Conservation (phyloP, 2,329 filamentous ascomycete species). For the Fusarium pilosicola region DNA sequence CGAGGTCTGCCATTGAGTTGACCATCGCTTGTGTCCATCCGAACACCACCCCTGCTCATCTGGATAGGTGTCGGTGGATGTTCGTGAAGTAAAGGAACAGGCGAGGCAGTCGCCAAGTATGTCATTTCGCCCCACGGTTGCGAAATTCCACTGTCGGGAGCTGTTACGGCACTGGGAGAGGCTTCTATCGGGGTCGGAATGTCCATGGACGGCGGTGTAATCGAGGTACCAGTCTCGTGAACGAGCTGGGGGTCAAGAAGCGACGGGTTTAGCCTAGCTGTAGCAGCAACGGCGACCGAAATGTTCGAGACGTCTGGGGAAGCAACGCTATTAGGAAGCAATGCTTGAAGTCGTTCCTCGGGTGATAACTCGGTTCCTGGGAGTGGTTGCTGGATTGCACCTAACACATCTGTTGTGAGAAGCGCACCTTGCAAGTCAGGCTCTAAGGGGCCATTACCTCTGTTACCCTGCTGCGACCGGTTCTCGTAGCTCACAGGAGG, state of each 20-base stretch:
- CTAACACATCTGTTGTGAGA: conserved; percentile 27
- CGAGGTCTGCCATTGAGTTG: conserved; percentile 59
- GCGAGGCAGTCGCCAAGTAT: conserved; percentile 54
- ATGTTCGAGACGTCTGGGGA: conserved; percentile 60
- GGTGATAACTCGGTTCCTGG: conserved; percentile 52
- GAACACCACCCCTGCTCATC: conserved; percentile 59
- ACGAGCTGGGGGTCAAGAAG: conserved; percentile 64
- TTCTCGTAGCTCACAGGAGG: conserved; percentile 61
- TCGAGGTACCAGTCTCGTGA: conserved; percentile 45
- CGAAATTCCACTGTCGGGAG: conserved; percentile 39
- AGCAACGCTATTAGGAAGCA: conserved; percentile 51
- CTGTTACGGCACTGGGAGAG: conserved; percentile 35
- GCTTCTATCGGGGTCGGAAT: conserved; percentile 36
- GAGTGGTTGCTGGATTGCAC: conserved; percentile 38
- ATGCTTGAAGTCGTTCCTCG: conserved; percentile 62
- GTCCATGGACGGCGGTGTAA: conserved; percentile 45
- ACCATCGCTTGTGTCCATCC: conserved; percentile 60
- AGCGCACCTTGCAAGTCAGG: neutral
- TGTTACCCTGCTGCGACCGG: conserved; percentile 40
- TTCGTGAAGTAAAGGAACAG: conserved; percentile 47
- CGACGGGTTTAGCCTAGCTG: conserved; percentile 64
- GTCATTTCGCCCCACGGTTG: conserved; percentile 66
- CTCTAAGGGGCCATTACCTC: conserved; percentile 34
- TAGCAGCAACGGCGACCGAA: conserved; percentile 66
- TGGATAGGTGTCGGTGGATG: conserved; percentile 47